These are phyloP conservation scores for Zostera marina DNA, from an alignment of 116 monocot genomes.

Conservation along the genomic window DNA sequence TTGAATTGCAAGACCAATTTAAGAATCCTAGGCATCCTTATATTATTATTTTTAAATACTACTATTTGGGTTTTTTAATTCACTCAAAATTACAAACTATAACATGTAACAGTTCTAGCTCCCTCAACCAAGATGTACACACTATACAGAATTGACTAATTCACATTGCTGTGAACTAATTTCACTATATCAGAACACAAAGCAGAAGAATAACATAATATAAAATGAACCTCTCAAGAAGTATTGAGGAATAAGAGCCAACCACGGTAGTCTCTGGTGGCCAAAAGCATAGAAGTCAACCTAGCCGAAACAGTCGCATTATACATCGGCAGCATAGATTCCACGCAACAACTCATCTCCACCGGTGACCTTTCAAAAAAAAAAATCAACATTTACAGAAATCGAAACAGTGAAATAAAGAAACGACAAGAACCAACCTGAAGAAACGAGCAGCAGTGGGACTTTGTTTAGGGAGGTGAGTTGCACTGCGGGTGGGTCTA, in stretches of 20 bases:
- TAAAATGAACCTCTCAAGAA: not conserved
- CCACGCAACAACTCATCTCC: slow-evolving; percentile 2
- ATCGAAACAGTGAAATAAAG: not conserved
- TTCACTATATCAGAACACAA: not conserved
- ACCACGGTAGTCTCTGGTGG: not conserved
- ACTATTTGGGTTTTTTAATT: no score
- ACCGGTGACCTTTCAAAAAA: not conserved
- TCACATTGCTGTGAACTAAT: not conserved
- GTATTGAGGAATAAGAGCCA: not conserved
- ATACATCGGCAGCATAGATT: not conserved
- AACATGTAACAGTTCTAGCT: no score
- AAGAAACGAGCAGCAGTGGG: not conserved
- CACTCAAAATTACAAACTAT: no score
- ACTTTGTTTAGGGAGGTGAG: not conserved
- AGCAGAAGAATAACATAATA: slow-evolving; percentile 2
- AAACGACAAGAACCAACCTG: not conserved
- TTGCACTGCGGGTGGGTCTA: not conserved
- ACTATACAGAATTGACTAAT: not conserved
- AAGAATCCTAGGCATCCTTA: no score
- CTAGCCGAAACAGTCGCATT: not conserved
- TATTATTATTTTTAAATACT: no score
- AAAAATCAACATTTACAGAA: not conserved
- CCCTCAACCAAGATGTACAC: not conserved
- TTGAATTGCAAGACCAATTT: no score
- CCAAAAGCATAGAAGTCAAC: not conserved